Percentiles rank a stretch among this genome's conserved stretches.
Conservation (phyloP, 2,329 filamentous ascomycete species). For the Paraphoma chrysanthemicola region DNA sequence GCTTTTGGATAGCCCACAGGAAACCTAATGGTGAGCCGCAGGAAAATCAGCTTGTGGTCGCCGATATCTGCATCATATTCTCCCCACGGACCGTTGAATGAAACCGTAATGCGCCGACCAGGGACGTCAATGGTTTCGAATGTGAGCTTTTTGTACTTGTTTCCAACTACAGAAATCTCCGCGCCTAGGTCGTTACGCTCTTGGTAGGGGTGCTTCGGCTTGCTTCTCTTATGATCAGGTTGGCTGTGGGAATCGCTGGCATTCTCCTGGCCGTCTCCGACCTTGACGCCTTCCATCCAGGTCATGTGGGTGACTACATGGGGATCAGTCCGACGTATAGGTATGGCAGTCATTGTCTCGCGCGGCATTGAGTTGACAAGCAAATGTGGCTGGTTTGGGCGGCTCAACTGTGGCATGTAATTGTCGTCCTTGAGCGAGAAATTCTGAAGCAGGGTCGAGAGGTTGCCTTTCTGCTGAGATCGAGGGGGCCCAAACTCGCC, state of each 20-base stretch:
- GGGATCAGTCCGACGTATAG: constrained; percentile 56
- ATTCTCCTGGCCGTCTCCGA: constrained; percentile 53
- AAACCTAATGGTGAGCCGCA: constrained; percentile 66
- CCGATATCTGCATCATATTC: constrained; percentile 38
- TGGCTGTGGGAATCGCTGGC: constrained; percentile 24
- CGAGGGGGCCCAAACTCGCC: constrained; percentile 26
- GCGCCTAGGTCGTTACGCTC: constrained; percentile 56
- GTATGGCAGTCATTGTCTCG: constrained; percentile 57
- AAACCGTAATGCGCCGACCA: constrained; percentile 61
- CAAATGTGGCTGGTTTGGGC: constrained; percentile 10
- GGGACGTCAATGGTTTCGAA: constrained; percentile 66
- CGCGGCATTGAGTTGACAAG: constrained; percentile 16
- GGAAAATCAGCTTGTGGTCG: constrained; percentile 56
- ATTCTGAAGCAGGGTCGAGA: constrained; percentile 37
- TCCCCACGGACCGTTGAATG: constrained; percentile 68
- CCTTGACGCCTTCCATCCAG: constrained; percentile 72
- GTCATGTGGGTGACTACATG: constrained; percentile 65
- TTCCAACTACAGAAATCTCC: constrained; percentile 67
- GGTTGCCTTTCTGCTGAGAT: constrained; percentile 29
- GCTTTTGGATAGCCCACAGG: constrained; percentile 63
- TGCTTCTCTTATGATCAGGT: constrained; percentile 18
- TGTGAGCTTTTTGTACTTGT: constrained; percentile 66
- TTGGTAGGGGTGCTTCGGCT: constrained; percentile 52
- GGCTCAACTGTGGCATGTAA: constrained; percentile 10
- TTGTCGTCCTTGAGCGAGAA: constrained; percentile 19